Evolutionary conservation across 1,284 basidiomycete species (phyloP).

Genomic region (Rhodotorula sp.): DNA sequence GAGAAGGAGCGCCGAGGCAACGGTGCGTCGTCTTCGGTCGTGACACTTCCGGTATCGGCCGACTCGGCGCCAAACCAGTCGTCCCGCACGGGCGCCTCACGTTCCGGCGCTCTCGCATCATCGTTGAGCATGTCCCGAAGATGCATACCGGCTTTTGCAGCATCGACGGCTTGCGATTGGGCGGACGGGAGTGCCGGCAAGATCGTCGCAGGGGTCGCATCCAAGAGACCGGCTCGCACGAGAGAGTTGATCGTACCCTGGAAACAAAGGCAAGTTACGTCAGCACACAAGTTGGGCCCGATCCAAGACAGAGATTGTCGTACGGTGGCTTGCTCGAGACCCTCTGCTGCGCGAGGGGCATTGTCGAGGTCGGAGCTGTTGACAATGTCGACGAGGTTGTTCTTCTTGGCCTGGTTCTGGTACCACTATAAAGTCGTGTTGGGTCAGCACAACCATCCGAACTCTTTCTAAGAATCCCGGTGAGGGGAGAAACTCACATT

Average conservation of each 20-base stretch:
- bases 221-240: conserved; percentile 24
- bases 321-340: too few relatives aligned
- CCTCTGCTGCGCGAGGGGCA: background rate
- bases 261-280: background rate
- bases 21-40: conserved; percentile 25
- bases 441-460: background rate
- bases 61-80: conserved; percentile 35
- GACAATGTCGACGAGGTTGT: conserved; percentile 12
- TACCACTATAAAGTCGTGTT: conserved; percentile 19
- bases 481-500: conserved; percentile 23
- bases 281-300: too few relatives aligned
- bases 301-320: too few relatives aligned
- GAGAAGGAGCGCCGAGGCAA: background rate
- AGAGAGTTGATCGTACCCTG: background rate
- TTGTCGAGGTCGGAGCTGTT: background rate
- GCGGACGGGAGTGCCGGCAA: conserved; percentile 13
- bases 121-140: conserved; percentile 41
- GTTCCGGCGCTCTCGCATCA: conserved; percentile 15
- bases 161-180: background rate
- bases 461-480: too few relatives aligned
- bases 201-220: background rate
- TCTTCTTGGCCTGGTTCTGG: conserved; percentile 31
- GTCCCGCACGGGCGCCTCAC: conserved; percentile 8
- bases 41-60: conserved; percentile 6
- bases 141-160: conserved; percentile 27